Conservation (phyloP, 257 asterid species). For the Linderniella brevidens region DNA sequence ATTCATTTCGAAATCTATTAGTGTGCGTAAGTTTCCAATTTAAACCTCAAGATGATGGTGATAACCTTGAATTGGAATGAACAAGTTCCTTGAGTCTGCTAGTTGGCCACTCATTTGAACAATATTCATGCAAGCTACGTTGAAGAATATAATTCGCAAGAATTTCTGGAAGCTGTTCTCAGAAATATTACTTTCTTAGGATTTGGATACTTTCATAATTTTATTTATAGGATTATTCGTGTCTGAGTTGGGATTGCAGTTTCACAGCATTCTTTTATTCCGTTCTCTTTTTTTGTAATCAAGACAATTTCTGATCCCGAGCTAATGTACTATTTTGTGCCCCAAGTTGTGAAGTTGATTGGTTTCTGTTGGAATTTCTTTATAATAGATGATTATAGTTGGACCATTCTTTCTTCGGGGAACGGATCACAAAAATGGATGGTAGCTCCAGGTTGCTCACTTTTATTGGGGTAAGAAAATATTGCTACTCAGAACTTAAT, state of each 20-base stretch:
- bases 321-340: conserved; percentile 9
- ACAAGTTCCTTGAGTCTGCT: too few relatives aligned
- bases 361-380: conserved; percentile 29
- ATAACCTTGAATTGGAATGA: too few relatives aligned
- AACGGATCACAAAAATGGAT: conserved; percentile 33
- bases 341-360: conserved; percentile 26
- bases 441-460: conserved; percentile 37
- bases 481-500: conserved; percentile 24
- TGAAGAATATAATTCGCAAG: too few relatives aligned
- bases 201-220: background rate
- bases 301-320: conserved; percentile 15
- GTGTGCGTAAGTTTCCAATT: too few relatives aligned
- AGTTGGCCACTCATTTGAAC: too few relatives aligned
- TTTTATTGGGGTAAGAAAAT: conserved; percentile 31
- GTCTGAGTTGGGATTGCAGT: background rate
- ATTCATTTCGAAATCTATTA: too few relatives aligned
- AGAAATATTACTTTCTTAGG: too few relatives aligned
- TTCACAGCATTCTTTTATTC: background rate
- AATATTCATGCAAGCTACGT: too few relatives aligned
- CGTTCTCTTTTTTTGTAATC: conserved; percentile 1
- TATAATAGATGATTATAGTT: conserved; percentile 33
- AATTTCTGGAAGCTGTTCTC: too few relatives aligned
- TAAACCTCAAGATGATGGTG: too few relatives aligned
- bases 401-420: conserved; percentile 34
- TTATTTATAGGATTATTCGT: conserved; percentile 2